phyloP scores from a whole-genome alignment of 2,329 filamentous ascomycete species.

The Camptophora hylomeconis region DNA sequence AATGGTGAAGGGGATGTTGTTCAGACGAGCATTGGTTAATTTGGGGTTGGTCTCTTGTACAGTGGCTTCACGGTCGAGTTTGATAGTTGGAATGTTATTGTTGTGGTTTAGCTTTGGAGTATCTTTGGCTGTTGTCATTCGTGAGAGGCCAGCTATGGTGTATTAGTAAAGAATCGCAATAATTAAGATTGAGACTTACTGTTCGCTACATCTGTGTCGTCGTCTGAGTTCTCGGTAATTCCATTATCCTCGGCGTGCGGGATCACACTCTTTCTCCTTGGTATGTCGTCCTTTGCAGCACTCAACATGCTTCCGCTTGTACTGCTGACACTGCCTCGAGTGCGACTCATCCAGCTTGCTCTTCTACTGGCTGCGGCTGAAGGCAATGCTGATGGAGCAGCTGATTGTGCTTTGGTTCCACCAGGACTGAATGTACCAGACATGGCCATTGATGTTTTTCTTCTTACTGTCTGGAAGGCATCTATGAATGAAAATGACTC shows the following conservation, averaged over 20 bases:
- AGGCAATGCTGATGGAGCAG: slow-evolving; percentile 3
- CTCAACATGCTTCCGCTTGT: no score
- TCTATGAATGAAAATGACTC: slow-evolving; percentile 32
- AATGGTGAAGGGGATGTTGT: slow-evolving; percentile 14
- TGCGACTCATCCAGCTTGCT: slow-evolving; percentile 15
- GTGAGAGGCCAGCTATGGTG: slow-evolving; percentile 15
- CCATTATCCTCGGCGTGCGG: no score
- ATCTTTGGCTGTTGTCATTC: slow-evolving; percentile 11
- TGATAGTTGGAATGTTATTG: slow-evolving; percentile 3
- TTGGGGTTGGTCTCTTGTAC: no score
- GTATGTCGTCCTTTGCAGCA: no score
- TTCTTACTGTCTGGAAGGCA: slow-evolving; percentile 9
- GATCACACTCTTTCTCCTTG: no score
- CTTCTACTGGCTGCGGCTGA: slow-evolving; percentile 10
- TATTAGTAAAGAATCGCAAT: background rate
- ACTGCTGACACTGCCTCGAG: slow-evolving; percentile 5
- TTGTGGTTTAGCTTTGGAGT: slow-evolving; percentile 3
- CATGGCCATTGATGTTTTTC: slow-evolving; percentile 12
- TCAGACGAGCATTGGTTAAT: slow-evolving; percentile 2
- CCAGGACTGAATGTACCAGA: slow-evolving; percentile 16
- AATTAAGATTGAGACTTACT: slow-evolving; percentile 6
- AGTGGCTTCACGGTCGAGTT: slow-evolving; percentile 10
- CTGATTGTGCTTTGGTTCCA: slow-evolving; percentile 18
- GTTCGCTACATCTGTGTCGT: slow-evolving; percentile 14
- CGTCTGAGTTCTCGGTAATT: slow-evolving; percentile 10